Base-by-base conservation (phyloP, 768 basidiomycete genomes). In the Lentinula lateritia region DNA sequence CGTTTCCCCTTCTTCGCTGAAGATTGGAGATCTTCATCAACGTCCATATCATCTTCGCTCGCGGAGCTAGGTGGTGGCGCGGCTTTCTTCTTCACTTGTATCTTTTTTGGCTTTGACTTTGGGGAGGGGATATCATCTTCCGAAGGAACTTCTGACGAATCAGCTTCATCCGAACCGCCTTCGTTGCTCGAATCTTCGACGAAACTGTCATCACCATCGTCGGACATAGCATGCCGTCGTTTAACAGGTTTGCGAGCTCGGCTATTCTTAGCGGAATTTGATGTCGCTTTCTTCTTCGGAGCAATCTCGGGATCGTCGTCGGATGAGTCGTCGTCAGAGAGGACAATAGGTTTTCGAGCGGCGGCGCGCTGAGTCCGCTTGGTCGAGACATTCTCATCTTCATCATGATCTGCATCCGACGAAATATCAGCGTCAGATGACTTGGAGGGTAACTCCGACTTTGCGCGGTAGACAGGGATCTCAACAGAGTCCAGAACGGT, bases 11-110 rank as follows among this genome's bases (percentile, higher is more conserved):
- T 50, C 15, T 52, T 77, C 36, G 74, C 75, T 10, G 72, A 68
- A 6, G 77, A 72, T 58, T 70, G 78, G 67, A 61, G 67, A 1
- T 70, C 70, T 13, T 74, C 74, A 53, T 87, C 86, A 18, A 87
- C 77, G 41, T 85, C 86, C 84, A 88, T 87, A 34, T 74, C 76
- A 36, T 76, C 78, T n/a, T 70, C 78, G 8, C 56, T 52, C 6
- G 62, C 61, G 13, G 52, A 36, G 58, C 73, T 67, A 15, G 70
- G 61, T 54, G 69, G 72, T 2, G 62, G 41, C 56, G 70, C 72
- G 35, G 68, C 45, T 61, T 73, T 75, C 39, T 63, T 50, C 28
- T 36, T 58, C 12, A 35, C 41, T 5, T 42, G 13, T 60, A 57
- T 61, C 39, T 48, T 55, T 60, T 72, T 74, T n/a, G 61, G 74